A percentile compares a stretch with the other conserved stretches of the same genome.
phyloP scores from a whole-genome alignment of 2,329 filamentous ascomycete genomes.

The Cadophora sp. region DNA sequence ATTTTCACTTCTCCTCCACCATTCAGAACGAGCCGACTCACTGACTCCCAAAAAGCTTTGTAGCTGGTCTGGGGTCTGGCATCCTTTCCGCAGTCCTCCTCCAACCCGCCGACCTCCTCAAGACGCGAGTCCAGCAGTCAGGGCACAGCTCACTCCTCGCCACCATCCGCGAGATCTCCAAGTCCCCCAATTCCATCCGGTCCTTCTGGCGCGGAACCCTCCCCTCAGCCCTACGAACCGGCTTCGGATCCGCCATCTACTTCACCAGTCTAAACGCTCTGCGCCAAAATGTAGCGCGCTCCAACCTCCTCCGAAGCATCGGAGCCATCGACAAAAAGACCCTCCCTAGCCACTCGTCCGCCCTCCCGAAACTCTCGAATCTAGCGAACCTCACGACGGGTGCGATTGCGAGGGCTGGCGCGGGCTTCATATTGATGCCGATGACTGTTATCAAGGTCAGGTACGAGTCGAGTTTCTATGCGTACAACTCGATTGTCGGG shows the following conservation, averaged over 20 bases:
- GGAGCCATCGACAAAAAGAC: slow-evolving; percentile 37
- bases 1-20: neutral
- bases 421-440: slow-evolving; percentile 92
- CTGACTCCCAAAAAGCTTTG: slow-evolving; percentile 56
- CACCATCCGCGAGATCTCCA: slow-evolving; percentile 73
- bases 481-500: slow-evolving; percentile 76
- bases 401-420: slow-evolving; percentile 81
- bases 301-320: slow-evolving; percentile 47
- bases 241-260: slow-evolving; percentile 91
- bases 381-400: slow-evolving; percentile 86
- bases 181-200: slow-evolving; percentile 66
- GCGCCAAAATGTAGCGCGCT: slow-evolving; percentile 68
- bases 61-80: slow-evolving; percentile 86
- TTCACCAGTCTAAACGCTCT: slow-evolving; percentile 88
- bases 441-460: slow-evolving; percentile 96
- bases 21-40: neutral
- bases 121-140: slow-evolving; percentile 94
- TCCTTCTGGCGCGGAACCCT: slow-evolving; percentile 92
- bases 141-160: slow-evolving; percentile 70
- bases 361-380: slow-evolving; percentile 82
- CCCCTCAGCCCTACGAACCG: slow-evolving; percentile 91
- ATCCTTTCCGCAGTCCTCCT: slow-evolving; percentile 87
- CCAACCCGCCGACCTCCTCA: slow-evolving; percentile 94
- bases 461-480: slow-evolving; percentile 88
- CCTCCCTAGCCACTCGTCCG: slow-evolving; percentile 61